These are phyloP conservation scores for Mucor circinelloides DNA, from an alignment of 371 early-diverging fungal species.

Conservation along the genomic window DNA sequence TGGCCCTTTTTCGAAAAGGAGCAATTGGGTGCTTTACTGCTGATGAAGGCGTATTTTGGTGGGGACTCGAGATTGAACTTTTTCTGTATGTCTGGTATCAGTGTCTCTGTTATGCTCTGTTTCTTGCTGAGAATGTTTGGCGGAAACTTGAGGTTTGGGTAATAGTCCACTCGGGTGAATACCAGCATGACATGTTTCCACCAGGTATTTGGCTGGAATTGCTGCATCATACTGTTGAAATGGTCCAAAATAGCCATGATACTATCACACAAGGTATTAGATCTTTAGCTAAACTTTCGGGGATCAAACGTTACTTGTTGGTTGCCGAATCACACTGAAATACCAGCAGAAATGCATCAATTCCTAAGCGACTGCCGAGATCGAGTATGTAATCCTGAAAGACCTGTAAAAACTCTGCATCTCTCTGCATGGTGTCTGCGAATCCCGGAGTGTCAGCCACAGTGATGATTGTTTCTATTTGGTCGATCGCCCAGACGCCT, in stretches of 20 bases:
- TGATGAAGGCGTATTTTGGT: conserved; percentile 32
- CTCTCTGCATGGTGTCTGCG: conserved; percentile 52
- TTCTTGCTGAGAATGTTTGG: conserved; percentile 21
- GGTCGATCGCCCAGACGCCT: conserved; percentile 48
- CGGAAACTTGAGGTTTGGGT: conserved; percentile 14
- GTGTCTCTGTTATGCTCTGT: conserved; percentile 18
- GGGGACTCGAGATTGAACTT: conserved; percentile 17
- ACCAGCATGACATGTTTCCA: conserved; percentile 58
- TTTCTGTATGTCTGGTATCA: conserved; percentile 23
- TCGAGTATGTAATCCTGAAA: conserved; percentile 50
- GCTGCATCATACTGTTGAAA: conserved; percentile 49
- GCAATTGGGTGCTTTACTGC: conserved; percentile 24
- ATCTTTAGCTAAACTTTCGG: neutral
- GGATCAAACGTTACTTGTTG: conserved; percentile 4
- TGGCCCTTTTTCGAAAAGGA: conserved; percentile 22
- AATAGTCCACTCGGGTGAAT: conserved; percentile 56
- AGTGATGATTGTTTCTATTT: conserved; percentile 44
- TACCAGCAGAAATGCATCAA: conserved; percentile 53
- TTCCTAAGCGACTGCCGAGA: conserved; percentile 47
- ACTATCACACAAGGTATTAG: neutral
- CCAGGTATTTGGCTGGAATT: conserved; percentile 37
- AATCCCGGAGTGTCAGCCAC: conserved; percentile 59
- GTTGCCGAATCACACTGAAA: conserved; percentile 45
- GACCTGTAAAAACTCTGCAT: conserved; percentile 39
- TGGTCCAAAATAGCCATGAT: conserved; percentile 41